These are phyloP conservation scores for Maudiozyma bulderi DNA, from an alignment of 805 yeast genomes.

Conservation along the genomic window DNA sequence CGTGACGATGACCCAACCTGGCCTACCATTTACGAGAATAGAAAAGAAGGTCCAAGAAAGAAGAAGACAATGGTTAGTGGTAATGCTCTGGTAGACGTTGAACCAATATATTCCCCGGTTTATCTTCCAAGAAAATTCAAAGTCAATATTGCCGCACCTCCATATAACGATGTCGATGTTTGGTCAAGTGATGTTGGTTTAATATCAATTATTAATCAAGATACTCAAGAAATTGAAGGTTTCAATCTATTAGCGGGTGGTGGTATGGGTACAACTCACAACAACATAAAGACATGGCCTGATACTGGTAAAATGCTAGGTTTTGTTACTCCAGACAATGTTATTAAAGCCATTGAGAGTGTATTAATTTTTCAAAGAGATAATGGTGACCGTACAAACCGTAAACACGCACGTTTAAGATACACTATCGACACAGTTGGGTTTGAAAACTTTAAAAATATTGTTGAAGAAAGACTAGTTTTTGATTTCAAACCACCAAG, in stretches of 20 bases:
- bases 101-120: conserved; percentile 78
- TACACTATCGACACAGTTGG: conserved; percentile 92
- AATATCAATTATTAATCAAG: conserved; percentile 68
- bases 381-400: conserved; percentile 85
- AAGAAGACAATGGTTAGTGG: conserved; percentile 81
- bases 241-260: conserved; percentile 91
- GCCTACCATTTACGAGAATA: conserved; percentile 49
- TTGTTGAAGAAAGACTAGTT: conserved; percentile 79
- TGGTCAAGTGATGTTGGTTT: conserved; percentile 93
- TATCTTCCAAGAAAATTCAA: conserved; percentile 94
- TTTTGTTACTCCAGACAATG: conserved; percentile 54
- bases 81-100: conserved; percentile 68
- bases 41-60: conserved; percentile 69
- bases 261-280: conserved; percentile 98
- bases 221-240: conserved; percentile 54
- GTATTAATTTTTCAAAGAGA: conserved; percentile 92
- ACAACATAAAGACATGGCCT: conserved; percentile 93
- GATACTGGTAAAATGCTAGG: conserved; percentile 87
- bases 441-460: conserved; percentile 67
- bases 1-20: conserved; percentile 54
- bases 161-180: conserved; percentile 92
- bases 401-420: conserved; percentile 96
- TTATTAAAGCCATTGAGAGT: conserved; percentile 75
- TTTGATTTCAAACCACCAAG: conserved; percentile 59
- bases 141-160: conserved; percentile 90